A percentile compares a stretch with the other conserved stretches of the same genome.
phyloP scores from a whole-genome alignment of 1,284 basidiomycete species.

The Puccinia horiana region DNA sequence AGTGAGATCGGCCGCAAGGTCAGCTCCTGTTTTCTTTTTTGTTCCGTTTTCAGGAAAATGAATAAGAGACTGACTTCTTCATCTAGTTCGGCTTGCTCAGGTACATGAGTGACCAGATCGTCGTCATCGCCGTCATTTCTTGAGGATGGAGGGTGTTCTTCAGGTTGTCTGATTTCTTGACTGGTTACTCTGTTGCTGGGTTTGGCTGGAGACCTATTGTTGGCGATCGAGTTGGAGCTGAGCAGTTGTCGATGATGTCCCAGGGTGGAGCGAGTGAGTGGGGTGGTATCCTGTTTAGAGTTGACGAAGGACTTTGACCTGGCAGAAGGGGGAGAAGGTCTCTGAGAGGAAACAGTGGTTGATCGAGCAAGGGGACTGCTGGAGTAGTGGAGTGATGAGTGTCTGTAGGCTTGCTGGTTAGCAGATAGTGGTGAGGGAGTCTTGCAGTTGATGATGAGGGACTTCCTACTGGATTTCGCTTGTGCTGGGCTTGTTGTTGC shows the following conservation, averaged over 20 bases:
- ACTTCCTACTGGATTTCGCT: too few species aligned
- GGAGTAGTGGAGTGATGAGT: too few species aligned
- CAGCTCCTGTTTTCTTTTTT: not conserved
- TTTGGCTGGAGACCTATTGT: not conserved
- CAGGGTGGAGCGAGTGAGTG: not conserved
- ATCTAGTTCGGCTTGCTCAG: slow-evolving; percentile 18
- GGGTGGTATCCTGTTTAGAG: not conserved
- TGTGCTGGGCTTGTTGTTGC: too few species aligned
- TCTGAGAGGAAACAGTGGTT: not conserved
- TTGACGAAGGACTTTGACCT: not conserved
- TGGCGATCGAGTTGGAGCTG: not conserved
- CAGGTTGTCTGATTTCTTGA: not conserved
- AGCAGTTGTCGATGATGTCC: not conserved
- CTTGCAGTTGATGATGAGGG: too few species aligned
- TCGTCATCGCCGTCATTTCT: not conserved
- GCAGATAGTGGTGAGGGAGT: too few species aligned
- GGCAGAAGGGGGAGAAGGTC: not conserved
- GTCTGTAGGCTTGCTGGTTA: too few species aligned
- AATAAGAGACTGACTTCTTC: slow-evolving; percentile 6
- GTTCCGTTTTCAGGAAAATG: not conserved
- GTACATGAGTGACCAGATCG: slow-evolving; percentile 15
- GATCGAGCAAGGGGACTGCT: too few species aligned
- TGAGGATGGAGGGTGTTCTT: not conserved
- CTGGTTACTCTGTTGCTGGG: not conserved
- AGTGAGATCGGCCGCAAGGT: not conserved